Evolutionary conservation across 2,329 filamentous ascomycete genomes (phyloP), one percentile per base, ranked within the genome.

Genomic region (Aspergillus japonicus): DNA sequence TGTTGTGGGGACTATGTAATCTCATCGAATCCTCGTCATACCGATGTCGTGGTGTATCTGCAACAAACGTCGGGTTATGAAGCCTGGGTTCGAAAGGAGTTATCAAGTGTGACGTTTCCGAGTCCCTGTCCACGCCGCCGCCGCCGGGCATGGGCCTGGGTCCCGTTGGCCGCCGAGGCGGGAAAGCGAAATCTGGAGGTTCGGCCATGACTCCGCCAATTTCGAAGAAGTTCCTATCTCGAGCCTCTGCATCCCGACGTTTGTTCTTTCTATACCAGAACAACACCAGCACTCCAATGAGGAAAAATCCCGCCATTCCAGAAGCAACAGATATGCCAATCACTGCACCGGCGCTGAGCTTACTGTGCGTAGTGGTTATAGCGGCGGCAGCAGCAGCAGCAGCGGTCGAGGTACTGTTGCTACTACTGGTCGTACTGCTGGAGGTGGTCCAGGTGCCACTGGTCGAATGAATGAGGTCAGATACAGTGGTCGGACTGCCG

Each of bases 141-240:
- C 23, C 23, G 23, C 47, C 42, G 35, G 61, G 58, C 11, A 58
- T 57, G 14, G 64, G 49, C 4, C 63, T 64, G 42, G 63, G 64
- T 23, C 58, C 60, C 14, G 60, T 66, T 53, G 69, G 71, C 19
- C 57, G 62, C 56, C 57, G 66, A 24, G 69, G 69, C 16, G 71
- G 64, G 11, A 65, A 59, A 23, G 63, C 63, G 48, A 76, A 76
- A 19, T 71, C 69, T 3, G 69, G 69, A 29, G 73, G 74, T 54
- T 77, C 74, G 31, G 71, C 65, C 75, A 77, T 77, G 11, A 65
- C 57, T 2, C 75, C 76, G 26, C 75, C 76, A 60, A 77, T 77
- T 54, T 78, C 76, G 50, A 77, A 78, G 47, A 60, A 66, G 47
- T 74, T 63, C 5, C 61, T 65, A 24, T 73, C 62, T 35, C 66